Conservation (phyloP, 305 asterid species). For the Rubia peregrina region DNA sequence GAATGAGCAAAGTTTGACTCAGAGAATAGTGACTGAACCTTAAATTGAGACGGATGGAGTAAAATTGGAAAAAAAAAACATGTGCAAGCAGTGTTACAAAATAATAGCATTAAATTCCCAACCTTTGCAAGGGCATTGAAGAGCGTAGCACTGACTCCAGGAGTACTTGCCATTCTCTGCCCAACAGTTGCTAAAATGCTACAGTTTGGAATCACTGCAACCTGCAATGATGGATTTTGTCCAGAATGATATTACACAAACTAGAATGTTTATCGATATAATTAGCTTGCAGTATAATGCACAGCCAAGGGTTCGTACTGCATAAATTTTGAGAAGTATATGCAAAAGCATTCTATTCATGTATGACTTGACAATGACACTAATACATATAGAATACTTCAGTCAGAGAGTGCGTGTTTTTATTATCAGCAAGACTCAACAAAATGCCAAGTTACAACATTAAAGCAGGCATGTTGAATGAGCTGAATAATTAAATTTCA, state of each 20-base stretch:
- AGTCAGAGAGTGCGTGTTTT: background rate
- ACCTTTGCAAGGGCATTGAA: slow-evolving; percentile 99
- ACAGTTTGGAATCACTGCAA: slow-evolving; percentile 81
- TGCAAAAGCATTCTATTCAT: background rate
- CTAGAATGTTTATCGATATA: background rate
- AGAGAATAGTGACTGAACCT: background rate
- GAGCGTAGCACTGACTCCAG: slow-evolving; percentile 97
- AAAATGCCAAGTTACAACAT: background rate
- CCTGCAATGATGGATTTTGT: slow-evolving; percentile 38
- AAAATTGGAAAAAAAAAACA: background rate
- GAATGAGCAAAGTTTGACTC: no score
- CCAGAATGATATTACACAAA: slow-evolving; percentile 2
- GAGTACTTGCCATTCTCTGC: slow-evolving; percentile 98
- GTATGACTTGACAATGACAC: background rate
- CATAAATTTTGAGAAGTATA: background rate
- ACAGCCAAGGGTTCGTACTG: background rate
- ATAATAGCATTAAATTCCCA: slow-evolving; percentile 10
- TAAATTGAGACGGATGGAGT: background rate
- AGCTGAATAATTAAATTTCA: background rate
- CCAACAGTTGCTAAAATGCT: slow-evolving; percentile 98
- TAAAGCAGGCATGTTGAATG: background rate
- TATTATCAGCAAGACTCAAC: background rate
- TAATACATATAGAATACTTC: background rate
- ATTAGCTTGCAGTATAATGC: background rate
- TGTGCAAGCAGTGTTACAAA: background rate